phyloP scores from a whole-genome alignment of 345 rosid genomes.

The Melaleuca quinquenervia region DNA sequence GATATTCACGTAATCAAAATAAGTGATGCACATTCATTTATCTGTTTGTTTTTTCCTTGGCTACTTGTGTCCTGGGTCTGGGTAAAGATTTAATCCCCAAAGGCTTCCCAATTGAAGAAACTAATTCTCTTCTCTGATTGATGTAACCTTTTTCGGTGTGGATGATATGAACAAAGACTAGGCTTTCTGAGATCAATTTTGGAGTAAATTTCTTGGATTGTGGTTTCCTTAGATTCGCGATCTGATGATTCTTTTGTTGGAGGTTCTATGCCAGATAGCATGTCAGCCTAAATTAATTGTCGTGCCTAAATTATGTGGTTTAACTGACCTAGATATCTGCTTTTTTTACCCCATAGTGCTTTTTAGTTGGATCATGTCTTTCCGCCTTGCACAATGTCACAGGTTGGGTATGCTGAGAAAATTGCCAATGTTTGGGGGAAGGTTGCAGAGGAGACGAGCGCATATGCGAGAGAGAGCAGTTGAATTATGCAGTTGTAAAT shows the following conservation, averaged over 20 bases:
- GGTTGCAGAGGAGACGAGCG: constrained; percentile 82
- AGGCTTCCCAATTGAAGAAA: neutral
- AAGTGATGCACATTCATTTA: neutral
- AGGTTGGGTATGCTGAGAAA: constrained; percentile 97
- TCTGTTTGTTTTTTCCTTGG: neutral
- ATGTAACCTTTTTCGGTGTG: neutral
- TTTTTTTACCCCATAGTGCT: neutral
- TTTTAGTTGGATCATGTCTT: neutral
- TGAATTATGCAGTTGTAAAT: constrained; percentile 25
- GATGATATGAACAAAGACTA: neutral
- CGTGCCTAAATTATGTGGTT: neutral
- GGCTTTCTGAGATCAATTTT: neutral
- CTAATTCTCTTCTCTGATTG: neutral
- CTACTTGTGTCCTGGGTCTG: neutral
- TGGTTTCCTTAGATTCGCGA: neutral
- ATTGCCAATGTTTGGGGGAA: constrained; percentile 81
- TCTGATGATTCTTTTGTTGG: neutral
- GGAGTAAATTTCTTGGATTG: neutral
- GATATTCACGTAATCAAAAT: neutral
- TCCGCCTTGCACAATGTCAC: neutral
- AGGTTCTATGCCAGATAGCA: neutral
- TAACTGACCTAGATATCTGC: neutral
- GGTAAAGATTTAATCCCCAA: neutral
- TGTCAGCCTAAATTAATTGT: neutral
- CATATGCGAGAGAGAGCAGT: constrained; percentile 45